These are phyloP conservation scores for Westerdykella ornata DNA, from an alignment of 2,329 filamentous ascomycete genomes.

Conservation along the genomic window DNA sequence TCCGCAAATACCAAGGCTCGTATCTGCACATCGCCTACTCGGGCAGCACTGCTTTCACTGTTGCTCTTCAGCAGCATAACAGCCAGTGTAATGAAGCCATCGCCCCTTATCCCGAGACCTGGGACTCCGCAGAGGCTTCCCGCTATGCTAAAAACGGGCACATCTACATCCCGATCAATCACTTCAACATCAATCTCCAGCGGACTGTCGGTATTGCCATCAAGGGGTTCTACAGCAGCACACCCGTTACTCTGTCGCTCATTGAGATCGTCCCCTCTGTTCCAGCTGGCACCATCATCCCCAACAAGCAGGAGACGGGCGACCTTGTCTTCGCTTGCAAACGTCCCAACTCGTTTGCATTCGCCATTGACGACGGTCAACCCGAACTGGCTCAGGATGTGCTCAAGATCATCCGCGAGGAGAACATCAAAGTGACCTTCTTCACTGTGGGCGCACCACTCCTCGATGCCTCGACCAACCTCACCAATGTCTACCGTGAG, in stretches of 20 bases:
- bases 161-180: constrained; percentile 60
- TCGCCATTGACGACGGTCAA: constrained; percentile 64
- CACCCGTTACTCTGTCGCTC: constrained; percentile 47
- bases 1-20: constrained; percentile 48
- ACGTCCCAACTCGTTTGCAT: constrained; percentile 63
- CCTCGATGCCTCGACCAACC: constrained; percentile 50
- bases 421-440: constrained; percentile 60
- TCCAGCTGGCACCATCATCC: constrained; percentile 48
- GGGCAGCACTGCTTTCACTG: constrained; percentile 56
- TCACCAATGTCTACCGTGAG: constrained; percentile 57
- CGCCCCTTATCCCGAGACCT: constrained; percentile 59
- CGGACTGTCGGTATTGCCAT: constrained; percentile 55
- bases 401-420: constrained; percentile 55
- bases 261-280: constrained; percentile 56
- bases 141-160: constrained; percentile 52
- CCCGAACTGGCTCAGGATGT: constrained; percentile 55
- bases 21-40: constrained; percentile 61
- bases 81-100: constrained; percentile 49
- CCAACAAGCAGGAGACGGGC: constrained; percentile 56
- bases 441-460: constrained; percentile 63
- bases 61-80: constrained; percentile 63
- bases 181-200: constrained; percentile 57
- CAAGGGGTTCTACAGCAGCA: constrained; percentile 56
- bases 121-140: constrained; percentile 59
- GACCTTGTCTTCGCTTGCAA: constrained; percentile 58